phyloP scores from a whole-genome alignment of 129 eudicot genomes.

The Centrapalus pauciflorus region DNA sequence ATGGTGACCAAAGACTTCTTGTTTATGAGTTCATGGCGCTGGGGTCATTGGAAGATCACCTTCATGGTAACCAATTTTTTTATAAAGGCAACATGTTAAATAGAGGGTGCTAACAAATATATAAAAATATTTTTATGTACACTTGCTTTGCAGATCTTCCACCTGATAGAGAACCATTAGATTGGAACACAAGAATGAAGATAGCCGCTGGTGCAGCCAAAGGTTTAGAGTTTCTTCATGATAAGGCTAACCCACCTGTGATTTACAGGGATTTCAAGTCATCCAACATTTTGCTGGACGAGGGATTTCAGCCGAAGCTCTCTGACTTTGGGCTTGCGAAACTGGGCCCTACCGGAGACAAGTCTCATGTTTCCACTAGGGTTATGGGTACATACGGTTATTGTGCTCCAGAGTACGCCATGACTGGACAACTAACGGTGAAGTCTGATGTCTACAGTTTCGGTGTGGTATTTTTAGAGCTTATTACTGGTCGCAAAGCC shows the following conservation, averaged over 20 bases:
- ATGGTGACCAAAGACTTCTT: conserved; percentile 72
- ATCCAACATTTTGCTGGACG: conserved; percentile 60
- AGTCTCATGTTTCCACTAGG: conserved; percentile 66
- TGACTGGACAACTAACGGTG: conserved; percentile 54
- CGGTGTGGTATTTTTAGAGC: conserved; percentile 60
- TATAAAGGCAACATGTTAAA: no score
- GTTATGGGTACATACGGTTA: conserved; percentile 80
- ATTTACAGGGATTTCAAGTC: conserved; percentile 67
- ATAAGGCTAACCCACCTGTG: conserved; percentile 66
- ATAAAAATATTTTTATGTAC: no score
- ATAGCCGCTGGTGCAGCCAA: conserved; percentile 66
- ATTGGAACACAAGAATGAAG: conserved; percentile 62
- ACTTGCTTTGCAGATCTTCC: conserved; percentile 31
- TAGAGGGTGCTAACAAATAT: background rate
- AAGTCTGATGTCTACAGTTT: conserved; percentile 69
- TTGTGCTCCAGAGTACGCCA: conserved; percentile 73
- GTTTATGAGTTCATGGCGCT: conserved; percentile 78
- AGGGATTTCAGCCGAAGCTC: conserved; percentile 47
- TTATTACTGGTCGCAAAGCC: conserved; percentile 70
- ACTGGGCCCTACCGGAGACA: conserved; percentile 69
- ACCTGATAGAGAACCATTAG: conserved; percentile 44
- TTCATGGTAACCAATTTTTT: conserved; percentile 52
- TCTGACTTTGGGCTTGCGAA: conserved; percentile 76
- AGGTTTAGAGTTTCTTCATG: conserved; percentile 66
- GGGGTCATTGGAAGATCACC: conserved; percentile 73